A percentile compares a stretch with the other conserved stretches of the same genome.
These are phyloP conservation scores for Mycena venus DNA, from an alignment of 768 basidiomycete genomes.

Conservation along the genomic window DNA sequence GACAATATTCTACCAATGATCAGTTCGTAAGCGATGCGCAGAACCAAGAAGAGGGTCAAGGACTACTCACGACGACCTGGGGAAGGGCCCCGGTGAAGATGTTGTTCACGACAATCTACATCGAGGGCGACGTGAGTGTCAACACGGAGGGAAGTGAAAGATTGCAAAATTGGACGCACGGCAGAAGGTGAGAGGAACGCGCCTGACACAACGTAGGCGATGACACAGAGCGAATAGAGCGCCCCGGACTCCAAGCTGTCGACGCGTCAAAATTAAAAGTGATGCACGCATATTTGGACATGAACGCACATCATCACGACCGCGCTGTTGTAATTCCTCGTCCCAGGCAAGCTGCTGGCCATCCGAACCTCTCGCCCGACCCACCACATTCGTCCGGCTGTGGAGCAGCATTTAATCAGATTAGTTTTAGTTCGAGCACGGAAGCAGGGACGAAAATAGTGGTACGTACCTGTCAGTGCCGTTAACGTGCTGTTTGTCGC, in stretches of 20 bases:
- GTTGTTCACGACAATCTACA: neutral
- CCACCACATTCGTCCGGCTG: constrained; percentile 7
- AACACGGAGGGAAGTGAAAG: neutral
- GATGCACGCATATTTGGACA: no score
- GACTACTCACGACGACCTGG: neutral
- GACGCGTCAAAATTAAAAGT: neutral
- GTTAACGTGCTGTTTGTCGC: neutral
- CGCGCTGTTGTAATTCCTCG: neutral
- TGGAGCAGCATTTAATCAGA: neutral
- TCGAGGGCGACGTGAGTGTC: neutral
- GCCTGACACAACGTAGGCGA: neutral
- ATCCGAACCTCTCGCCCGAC: neutral
- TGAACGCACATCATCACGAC: constrained; percentile 7
- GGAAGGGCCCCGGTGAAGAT: neutral
- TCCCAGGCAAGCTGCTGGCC: neutral
- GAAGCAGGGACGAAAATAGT: neutral
- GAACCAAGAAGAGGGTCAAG: neutral
- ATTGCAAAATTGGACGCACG: neutral
- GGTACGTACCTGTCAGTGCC: neutral
- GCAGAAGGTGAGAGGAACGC: neutral
- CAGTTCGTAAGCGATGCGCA: neutral
- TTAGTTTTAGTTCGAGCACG: neutral
- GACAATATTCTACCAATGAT: neutral
- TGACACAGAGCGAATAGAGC: constrained; percentile 5
- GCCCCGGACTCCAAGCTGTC: constrained; percentile 6